Evolutionary conservation across 805 yeast species (phyloP).

Genomic region (Pichia eremophila): DNA sequence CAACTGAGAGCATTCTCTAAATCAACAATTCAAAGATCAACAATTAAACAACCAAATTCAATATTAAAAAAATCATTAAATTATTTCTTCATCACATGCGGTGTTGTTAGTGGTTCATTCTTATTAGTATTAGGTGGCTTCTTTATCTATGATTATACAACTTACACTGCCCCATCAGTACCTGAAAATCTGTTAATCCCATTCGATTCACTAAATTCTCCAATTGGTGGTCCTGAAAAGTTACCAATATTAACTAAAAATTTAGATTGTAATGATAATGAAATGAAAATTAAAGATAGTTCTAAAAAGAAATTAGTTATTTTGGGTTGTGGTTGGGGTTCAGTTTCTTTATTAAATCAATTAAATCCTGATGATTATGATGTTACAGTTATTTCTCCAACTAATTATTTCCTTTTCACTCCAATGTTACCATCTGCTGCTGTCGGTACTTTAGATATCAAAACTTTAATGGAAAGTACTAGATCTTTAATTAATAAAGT

Average conservation of each 20-base stretch:
- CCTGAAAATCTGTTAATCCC: slow-evolving; percentile 41
- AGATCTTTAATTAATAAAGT: slow-evolving; percentile 73
- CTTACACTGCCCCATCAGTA: slow-evolving; percentile 38
- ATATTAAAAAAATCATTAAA: slow-evolving; percentile 26
- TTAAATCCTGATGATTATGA: slow-evolving; percentile 80
- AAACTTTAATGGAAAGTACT: slow-evolving; percentile 90
- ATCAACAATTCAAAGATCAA: too few relatives aligned
- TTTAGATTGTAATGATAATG: slow-evolving; percentile 49
- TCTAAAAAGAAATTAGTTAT: slow-evolving; percentile 63
- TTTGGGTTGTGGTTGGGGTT: slow-evolving; percentile 92
- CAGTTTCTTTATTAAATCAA: slow-evolving; percentile 73
- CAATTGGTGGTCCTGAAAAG: slow-evolving; percentile 62
- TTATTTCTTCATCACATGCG: slow-evolving; percentile 29
- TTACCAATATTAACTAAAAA: slow-evolving; percentile 49
- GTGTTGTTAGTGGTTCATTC: slow-evolving; percentile 35
- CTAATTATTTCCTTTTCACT: slow-evolving; percentile 91
- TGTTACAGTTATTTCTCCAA: slow-evolving; percentile 83
- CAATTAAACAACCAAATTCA: too few relatives aligned
- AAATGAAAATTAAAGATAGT: slow-evolving; percentile 39
- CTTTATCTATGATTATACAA: slow-evolving; percentile 57
- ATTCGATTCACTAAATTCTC: slow-evolving; percentile 43
- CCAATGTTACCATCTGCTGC: slow-evolving; percentile 92
- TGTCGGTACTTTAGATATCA: slow-evolving; percentile 83
- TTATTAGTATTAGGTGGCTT: slow-evolving; percentile 36
- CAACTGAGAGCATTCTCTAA: too few relatives aligned